Evolutionary conservation across 352 stramenopile species (phyloP).

Genomic region (Phytophthora sp.): DNA sequence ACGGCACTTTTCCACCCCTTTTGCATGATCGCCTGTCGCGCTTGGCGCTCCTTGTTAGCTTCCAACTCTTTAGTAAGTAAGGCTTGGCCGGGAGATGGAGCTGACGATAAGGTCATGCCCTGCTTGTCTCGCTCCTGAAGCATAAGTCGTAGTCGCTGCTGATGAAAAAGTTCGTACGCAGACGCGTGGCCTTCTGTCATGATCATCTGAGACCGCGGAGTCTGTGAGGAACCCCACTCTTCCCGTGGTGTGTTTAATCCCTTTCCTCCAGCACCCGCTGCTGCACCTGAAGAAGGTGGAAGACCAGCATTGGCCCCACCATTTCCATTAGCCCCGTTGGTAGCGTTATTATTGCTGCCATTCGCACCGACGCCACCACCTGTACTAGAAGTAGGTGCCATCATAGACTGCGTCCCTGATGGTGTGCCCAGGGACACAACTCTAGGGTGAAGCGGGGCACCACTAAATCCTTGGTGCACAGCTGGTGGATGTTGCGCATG

Average conservation of each 20-base stretch:
- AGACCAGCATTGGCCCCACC: constrained; percentile 30
- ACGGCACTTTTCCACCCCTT: constrained; percentile 89
- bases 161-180: constrained; percentile 88
- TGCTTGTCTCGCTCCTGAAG: constrained; percentile 84
- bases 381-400: constrained; percentile 14
- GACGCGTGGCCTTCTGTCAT: constrained; percentile 83
- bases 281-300: constrained; percentile 44
- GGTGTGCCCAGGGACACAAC: constrained; percentile 23
- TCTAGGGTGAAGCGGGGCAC: constrained; percentile 43
- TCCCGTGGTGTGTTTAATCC: constrained; percentile 75
- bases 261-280: constrained; percentile 42
- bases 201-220: constrained; percentile 82
- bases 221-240: constrained; percentile 89
- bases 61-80: constrained; percentile 90
- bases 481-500: constrained; percentile 20
- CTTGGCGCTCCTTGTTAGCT: constrained; percentile 89
- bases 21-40: constrained; percentile 89
- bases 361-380: constrained; percentile 20
- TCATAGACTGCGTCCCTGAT: constrained; percentile 25
- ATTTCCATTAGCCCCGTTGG: constrained; percentile 8
- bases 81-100: constrained; percentile 81
- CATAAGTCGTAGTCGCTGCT: constrained; percentile 85
- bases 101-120: constrained; percentile 77
- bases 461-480: constrained; percentile 45
- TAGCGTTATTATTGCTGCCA: constrained; percentile 17